Conservation (phyloP, 352 stramenopile genomes). For the Discostella stelligera region DNA sequence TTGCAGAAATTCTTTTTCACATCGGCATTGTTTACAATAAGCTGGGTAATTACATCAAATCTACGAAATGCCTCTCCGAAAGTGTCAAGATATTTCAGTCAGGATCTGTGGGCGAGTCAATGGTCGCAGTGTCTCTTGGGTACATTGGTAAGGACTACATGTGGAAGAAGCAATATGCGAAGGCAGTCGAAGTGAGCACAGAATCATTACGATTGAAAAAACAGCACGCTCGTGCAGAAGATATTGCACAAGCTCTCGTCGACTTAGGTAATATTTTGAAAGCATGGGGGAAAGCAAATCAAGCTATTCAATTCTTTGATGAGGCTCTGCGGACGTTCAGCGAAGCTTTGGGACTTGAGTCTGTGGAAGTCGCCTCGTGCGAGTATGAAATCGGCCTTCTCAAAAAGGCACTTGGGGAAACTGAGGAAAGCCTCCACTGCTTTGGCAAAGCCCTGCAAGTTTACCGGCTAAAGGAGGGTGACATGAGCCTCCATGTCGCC, state of each 20-base stretch:
- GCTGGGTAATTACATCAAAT: slow-evolving; percentile 45
- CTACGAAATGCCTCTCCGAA: slow-evolving; percentile 48
- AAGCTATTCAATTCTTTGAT: slow-evolving; percentile 59
- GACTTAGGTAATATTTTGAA: slow-evolving; percentile 57
- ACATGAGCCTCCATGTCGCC: slow-evolving; percentile 50
- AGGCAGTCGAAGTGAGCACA: slow-evolving; percentile 54
- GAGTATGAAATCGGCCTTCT: slow-evolving; percentile 50
- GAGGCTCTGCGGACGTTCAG: slow-evolving; percentile 50
- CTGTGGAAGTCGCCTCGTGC: slow-evolving; percentile 51
- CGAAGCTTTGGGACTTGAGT: slow-evolving; percentile 37
- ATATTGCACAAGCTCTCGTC: slow-evolving; percentile 45
- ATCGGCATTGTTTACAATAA: slow-evolving; percentile 47
- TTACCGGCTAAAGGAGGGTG: slow-evolving; percentile 43
- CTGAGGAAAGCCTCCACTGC: slow-evolving; percentile 38
- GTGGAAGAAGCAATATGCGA: slow-evolving; percentile 51
- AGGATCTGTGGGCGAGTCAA: slow-evolving; percentile 34
- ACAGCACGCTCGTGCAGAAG: slow-evolving; percentile 20
- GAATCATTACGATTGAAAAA: slow-evolving; percentile 56
- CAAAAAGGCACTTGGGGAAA: slow-evolving; percentile 39
- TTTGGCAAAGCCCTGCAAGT: slow-evolving; percentile 57
- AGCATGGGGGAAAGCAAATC: slow-evolving; percentile 56
- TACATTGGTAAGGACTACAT: slow-evolving; percentile 54
- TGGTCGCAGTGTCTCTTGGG: slow-evolving; percentile 38
- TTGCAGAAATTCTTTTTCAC: slow-evolving; percentile 39
- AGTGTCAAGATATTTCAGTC: slow-evolving; percentile 52